phyloP scores from a whole-genome alignment of 305 asterid species.

The Solanum hybrid region DNA sequence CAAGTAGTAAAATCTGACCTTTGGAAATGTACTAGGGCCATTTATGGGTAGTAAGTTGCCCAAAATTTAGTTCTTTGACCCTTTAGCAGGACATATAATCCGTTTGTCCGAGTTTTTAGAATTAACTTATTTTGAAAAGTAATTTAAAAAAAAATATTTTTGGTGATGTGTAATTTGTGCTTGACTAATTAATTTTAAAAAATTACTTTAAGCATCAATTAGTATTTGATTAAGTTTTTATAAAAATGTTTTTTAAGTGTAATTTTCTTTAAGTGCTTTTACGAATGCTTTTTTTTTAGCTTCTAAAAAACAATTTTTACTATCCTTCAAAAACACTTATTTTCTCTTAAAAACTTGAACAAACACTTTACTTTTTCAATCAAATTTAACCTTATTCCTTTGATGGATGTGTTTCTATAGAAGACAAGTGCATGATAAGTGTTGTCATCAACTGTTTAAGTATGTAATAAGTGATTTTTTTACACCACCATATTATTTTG shows the following conservation, averaged over 20 bases:
- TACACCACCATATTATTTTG: not conserved
- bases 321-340: not conserved
- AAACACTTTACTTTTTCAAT: not conserved
- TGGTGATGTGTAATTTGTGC: not conserved
- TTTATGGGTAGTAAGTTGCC: not conserved
- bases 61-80: not conserved
- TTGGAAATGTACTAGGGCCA: constrained; percentile 7
- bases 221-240: not conserved
- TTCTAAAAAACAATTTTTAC: not conserved
- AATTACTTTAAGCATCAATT: not conserved
- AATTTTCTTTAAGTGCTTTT: not conserved
- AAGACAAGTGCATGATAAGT: not conserved
- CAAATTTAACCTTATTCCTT: not conserved
- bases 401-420: not conserved
- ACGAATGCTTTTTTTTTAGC: not conserved
- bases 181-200: not conserved
- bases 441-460: not conserved
- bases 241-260: not conserved
- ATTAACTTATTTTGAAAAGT: not conserved
- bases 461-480: not conserved
- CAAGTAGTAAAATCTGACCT: not conserved
- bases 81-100: not conserved
- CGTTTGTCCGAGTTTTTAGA: not conserved
- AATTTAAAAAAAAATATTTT: not conserved
- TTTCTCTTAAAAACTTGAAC: not conserved